Base-by-base conservation (phyloP, 2,329 filamentous ascomycete species). In the Claviceps sp. region DNA sequence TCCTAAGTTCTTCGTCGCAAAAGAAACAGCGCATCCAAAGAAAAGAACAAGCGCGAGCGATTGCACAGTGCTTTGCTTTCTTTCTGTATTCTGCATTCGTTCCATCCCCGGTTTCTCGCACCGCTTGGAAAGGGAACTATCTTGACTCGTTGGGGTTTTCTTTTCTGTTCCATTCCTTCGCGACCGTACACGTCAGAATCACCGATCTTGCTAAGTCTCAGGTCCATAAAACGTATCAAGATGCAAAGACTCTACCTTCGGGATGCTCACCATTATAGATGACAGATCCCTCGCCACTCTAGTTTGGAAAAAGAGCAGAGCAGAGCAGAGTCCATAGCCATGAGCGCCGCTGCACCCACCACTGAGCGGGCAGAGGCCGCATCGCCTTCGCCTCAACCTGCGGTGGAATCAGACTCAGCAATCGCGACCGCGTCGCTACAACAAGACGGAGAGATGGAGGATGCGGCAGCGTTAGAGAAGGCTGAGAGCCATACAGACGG, bases 161-260 rank as follows among this genome's bases (percentile, higher is more conserved):
- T 22, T 9, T 38, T 22, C 11, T 24, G 24, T 7, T 47, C 18
- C 11, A n/a, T 37, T 37, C 8, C 22, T 48, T 40, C 13, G 41
- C 48, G 18, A 37, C 42, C 7, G 26, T n/a, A 13, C 38, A 22
- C 49, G 20, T 40, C 42, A 22, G 16, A 46, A 26, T 14, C 47
- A 48, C 57, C 55, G 61, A 57, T 59, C 49, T 38, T 62, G 56
- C 57, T 63, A 63, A 64, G 54, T 56, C 54, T 61, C 57, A 68
- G 66, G 66, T 68, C 65, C 66, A 67, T 66, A 65, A 45, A 59
- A 54, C 63, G 65, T 67, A 66, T 67, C 63, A 67, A 54, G 57
- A 65, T 60, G 60, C 61, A 58, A 41, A 57, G 52, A 59, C 54
- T 58, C 49, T 53, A 55, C 59, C 13, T 66, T 60, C 62, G 62